Evolutionary conservation across 202 grass and related monocot genomes (phyloP).

Genomic region (Alloteropsis angusta): DNA sequence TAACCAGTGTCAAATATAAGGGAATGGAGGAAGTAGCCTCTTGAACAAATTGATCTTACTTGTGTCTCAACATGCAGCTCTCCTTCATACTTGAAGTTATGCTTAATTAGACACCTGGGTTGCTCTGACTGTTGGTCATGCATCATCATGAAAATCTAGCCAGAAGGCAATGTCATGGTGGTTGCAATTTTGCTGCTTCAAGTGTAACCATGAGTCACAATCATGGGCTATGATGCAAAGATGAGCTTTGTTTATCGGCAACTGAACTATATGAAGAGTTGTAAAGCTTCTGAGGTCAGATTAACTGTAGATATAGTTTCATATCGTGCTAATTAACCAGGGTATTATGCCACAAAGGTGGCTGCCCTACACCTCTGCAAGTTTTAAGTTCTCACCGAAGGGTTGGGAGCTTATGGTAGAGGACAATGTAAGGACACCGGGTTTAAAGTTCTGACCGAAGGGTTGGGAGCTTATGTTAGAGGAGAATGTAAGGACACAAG

Average conservation of each 20-base stretch:
- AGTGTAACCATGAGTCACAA: neutral
- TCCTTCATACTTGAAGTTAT: conserved; percentile 29
- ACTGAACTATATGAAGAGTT: conserved; percentile 19
- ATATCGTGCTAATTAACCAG: conserved; percentile 26
- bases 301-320: conserved; percentile 50
- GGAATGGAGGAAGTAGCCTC: neutral
- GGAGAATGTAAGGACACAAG: conserved; percentile 9
- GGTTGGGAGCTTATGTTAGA: conserved; percentile 20
- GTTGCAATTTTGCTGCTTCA: conserved; percentile 28
- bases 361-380: conserved; percentile 35
- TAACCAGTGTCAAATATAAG: no score
- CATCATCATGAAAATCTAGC: neutral
- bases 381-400: conserved; percentile 48
- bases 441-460: conserved; percentile 41
- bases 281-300: conserved; percentile 20
- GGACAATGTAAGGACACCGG: neutral
- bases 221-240: conserved; percentile 6
- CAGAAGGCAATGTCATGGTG: neutral
- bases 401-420: conserved; percentile 13
- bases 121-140: conserved; percentile 5
- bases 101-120: neutral
- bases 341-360: conserved; percentile 58
- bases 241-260: neutral
- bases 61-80: conserved; percentile 28
- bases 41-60: conserved; percentile 7